These are phyloP conservation scores for Chlorella sorokiniana DNA, from an alignment of 139 green algal species.

Conservation along the genomic window DNA sequence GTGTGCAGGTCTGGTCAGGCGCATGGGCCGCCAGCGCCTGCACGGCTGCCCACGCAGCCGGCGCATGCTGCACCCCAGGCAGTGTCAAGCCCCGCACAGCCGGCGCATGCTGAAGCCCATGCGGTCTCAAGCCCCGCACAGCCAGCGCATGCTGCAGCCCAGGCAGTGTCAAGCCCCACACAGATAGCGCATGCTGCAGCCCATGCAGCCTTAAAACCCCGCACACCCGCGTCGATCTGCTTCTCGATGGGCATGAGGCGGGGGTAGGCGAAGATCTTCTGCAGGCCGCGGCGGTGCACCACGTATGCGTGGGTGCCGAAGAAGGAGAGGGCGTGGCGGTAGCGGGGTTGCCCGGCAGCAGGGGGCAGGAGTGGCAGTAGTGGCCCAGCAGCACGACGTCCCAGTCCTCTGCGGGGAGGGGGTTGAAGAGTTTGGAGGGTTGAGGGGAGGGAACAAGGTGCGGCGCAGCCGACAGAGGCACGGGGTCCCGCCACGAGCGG, in stretches of 20 bases:
- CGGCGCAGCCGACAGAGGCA: neutral
- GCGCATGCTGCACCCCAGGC: neutral
- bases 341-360: neutral
- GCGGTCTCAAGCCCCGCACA: neutral
- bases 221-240: slow-evolving; percentile 28
- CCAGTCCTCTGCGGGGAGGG: slow-evolving; percentile 20
- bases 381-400: slow-evolving; percentile 25
- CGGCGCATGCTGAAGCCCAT: neutral
- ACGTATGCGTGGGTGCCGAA: slow-evolving; percentile 33
- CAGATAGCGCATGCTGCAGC: neutral
- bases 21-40: neutral
- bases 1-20: no score
- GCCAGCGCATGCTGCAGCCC: neutral
- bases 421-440: no score
- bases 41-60: neutral
- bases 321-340: slow-evolving; percentile 9
- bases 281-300: slow-evolving; percentile 24
- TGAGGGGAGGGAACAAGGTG: neutral
- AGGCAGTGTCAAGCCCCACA: neutral
- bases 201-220: neutral
- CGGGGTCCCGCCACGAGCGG: neutral
- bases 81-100: neutral
- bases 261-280: slow-evolving; percentile 31
- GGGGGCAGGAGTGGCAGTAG: slow-evolving; percentile 25
- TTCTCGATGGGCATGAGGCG: slow-evolving; percentile 20